Evolutionary conservation across 495 filamentous ascomycete genomes (phyloP).

Genomic region (Lasiosphaeris hirsuta): DNA sequence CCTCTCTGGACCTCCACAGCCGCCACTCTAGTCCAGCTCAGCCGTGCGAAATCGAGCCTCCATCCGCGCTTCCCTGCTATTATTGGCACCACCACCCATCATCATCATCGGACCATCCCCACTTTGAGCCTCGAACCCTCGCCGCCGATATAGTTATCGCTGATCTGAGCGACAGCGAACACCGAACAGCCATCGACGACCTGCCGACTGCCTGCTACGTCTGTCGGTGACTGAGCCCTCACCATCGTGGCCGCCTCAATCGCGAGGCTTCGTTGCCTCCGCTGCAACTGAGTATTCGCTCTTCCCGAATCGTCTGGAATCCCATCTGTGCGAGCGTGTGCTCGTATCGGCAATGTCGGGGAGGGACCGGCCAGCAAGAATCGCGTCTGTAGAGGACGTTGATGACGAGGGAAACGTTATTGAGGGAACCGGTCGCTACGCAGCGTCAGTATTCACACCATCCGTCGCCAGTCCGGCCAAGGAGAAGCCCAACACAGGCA

Average conservation of each 20-base stretch:
- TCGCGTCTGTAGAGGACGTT: conserved; percentile 49
- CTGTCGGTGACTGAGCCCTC: conserved; percentile 2
- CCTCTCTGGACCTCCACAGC: conserved; percentile 18
- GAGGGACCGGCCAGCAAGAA: conserved; percentile 19
- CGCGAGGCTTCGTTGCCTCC: conserved; percentile 31
- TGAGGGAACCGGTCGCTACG: conserved; percentile 38
- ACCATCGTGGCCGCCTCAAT: conserved; percentile 25
- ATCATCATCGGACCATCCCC: conserved; percentile 3
- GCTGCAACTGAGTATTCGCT: conserved; percentile 10
- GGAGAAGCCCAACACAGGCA: conserved; percentile 46
- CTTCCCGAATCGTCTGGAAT: conserved; percentile 9
- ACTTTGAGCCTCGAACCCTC: conserved; percentile 6
- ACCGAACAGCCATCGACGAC: conserved; percentile 7
- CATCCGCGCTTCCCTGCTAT: neutral
- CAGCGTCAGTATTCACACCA: conserved; percentile 30
- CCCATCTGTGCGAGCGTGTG: conserved; percentile 16
- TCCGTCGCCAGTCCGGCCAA: conserved; percentile 35
- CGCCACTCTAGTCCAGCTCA: conserved; percentile 14
- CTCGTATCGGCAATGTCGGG: conserved; percentile 31
- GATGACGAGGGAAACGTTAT: conserved; percentile 43
- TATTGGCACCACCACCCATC: conserved; percentile 3
- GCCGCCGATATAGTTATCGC: neutral
- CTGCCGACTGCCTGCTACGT: neutral
- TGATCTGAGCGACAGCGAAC: neutral
- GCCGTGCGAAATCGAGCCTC: conserved; percentile 6